phyloP scores from a whole-genome alignment of 2,329 filamentous ascomycete genomes.

The Pseudopyricularia javanii region DNA sequence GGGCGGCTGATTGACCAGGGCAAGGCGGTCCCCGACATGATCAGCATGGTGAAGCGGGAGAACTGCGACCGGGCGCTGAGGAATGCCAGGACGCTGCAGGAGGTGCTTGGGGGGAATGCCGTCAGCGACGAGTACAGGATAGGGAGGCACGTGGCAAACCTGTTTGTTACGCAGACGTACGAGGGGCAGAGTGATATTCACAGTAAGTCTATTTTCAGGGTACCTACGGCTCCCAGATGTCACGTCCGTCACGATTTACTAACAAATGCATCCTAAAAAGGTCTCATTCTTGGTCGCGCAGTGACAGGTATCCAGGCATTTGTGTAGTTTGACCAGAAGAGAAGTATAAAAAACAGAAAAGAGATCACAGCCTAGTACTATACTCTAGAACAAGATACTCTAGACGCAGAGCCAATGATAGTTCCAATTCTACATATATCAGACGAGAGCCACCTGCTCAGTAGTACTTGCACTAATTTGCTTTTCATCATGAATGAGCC shows the following conservation, averaged over 20 bases:
- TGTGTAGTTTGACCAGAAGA: slow-evolving; percentile 44
- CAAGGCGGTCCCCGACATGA: slow-evolving; percentile 86
- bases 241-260: not conserved
- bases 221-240: not conserved
- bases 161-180: slow-evolving; percentile 96
- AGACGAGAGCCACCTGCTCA: no score
- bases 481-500: no score
- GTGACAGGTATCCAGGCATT: slow-evolving; percentile 61
- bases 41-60: slow-evolving; percentile 90
- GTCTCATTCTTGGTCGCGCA: slow-evolving; percentile 51
- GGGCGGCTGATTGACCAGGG: slow-evolving; percentile 87
- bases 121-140: slow-evolving; percentile 95
- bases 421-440: no score
- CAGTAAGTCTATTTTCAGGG: slow-evolving; percentile 58
- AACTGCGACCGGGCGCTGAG: slow-evolving; percentile 86
- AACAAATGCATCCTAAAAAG: slow-evolving; percentile 17
- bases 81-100: slow-evolving; percentile 72
- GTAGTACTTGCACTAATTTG: no score
- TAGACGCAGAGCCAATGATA: no score
- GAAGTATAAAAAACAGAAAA: no score
- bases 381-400: no score
- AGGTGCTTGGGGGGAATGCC: slow-evolving; percentile 97
- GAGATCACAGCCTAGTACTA: no score
- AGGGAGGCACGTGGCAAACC: slow-evolving; percentile 84
- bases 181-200: slow-evolving; percentile 98